Conservation (phyloP, 2,329 filamentous ascomycete genomes). For the Fusarium pseudoanthophilum region DNA sequence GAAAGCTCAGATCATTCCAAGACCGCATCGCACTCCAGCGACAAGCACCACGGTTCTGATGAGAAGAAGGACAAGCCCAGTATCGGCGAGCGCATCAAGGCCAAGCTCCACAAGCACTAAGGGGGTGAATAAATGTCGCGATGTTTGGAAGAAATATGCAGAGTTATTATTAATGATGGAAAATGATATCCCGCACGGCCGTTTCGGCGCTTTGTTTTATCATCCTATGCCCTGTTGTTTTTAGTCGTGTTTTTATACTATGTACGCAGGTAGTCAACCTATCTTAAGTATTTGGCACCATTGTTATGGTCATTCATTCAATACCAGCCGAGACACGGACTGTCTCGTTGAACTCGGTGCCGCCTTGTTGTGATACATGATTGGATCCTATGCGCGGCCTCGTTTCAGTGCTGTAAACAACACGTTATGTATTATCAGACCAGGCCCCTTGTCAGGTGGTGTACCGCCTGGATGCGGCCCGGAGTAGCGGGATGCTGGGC, state of each 20-base stretch:
- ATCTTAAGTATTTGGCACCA: background rate
- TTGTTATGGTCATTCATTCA: background rate
- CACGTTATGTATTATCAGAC: background rate
- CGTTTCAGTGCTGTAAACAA: background rate
- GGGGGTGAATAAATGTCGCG: background rate
- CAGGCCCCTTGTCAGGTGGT: background rate
- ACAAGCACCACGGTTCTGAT: conserved; percentile 30
- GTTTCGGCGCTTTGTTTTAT: background rate
- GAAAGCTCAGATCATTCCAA: conserved; percentile 4
- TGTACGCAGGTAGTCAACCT: background rate
- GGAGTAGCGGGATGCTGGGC: background rate
- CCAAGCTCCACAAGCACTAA: conserved; percentile 69
- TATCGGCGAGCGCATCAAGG: conserved; percentile 73
- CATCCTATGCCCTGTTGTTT: background rate
- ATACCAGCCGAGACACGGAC: background rate
- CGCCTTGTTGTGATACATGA: background rate
- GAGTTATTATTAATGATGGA: conserved; percentile 19
- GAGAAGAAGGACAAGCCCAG: conserved; percentile 58
- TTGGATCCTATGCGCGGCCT: background rate
- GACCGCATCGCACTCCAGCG: conserved; percentile 13
- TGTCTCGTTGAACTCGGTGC: background rate
- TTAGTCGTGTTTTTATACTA: background rate
- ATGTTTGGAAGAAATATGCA: background rate
- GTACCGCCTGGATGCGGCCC: background rate
- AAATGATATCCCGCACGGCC: conserved; percentile 30